These are phyloP conservation scores for Talaromyces verruculosus DNA, from an alignment of 2,329 filamentous ascomycete species.

Conservation along the genomic window DNA sequence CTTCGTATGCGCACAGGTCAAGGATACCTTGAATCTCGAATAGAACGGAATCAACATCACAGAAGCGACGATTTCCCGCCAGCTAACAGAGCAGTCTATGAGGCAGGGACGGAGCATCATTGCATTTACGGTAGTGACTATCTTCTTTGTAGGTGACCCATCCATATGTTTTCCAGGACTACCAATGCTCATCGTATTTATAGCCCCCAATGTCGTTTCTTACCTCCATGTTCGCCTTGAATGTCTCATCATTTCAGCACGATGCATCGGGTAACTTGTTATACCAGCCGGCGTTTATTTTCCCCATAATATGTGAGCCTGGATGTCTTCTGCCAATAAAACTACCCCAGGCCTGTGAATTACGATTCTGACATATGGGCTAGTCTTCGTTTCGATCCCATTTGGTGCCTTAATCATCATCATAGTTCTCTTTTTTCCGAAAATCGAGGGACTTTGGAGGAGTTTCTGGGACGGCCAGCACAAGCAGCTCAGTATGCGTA, in stretches of 20 bases:
- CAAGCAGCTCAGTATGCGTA: not conserved
- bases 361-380: not conserved
- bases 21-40: too few relatives aligned
- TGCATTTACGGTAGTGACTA: not conserved
- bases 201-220: not conserved
- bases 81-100: not conserved
- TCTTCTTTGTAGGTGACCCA: not conserved
- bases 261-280: not conserved
- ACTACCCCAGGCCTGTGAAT: not conserved
- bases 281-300: not conserved
- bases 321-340: not conserved
- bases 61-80: not conserved
- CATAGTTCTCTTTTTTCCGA: not conserved
- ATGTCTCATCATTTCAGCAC: not conserved
- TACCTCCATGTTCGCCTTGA: not conserved
- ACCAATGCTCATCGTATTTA: not conserved
- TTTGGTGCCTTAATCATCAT: not conserved
- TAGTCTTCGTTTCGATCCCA: not conserved
- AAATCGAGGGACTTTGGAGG: not conserved
- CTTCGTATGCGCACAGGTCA: too few relatives aligned
- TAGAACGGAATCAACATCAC: not conserved
- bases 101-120: not conserved
- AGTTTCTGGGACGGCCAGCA: not conserved
- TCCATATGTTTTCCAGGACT: not conserved
- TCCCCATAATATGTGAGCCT: not conserved